Percentiles rank a stretch among this genome's conserved stretches.
Conservation (phyloP, 1,139 yeast genomes). For the Suhomyces panamericanus region DNA sequence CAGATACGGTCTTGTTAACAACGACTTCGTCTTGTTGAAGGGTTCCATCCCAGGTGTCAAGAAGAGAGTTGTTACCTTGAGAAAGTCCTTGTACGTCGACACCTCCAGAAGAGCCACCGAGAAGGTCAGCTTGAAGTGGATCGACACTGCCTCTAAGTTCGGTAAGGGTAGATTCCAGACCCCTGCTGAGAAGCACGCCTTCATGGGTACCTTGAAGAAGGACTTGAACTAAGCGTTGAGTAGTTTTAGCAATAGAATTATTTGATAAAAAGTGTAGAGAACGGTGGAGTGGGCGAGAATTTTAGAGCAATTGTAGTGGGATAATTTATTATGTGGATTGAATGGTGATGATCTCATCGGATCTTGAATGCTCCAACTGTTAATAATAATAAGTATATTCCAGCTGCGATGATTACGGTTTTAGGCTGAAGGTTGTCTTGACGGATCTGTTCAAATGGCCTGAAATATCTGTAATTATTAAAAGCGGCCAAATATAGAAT, state of each 20-base stretch:
- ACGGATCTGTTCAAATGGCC: no score
- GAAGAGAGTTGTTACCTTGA: slow-evolving; percentile 98
- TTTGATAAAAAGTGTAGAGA: slow-evolving; percentile 1
- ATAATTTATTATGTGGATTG: no score
- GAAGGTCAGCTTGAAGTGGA: slow-evolving; percentile 97
- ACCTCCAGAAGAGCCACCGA: slow-evolving; percentile 97
- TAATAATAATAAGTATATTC: no score
- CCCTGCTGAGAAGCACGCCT: slow-evolving; percentile 99
- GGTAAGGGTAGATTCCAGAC: slow-evolving; percentile 99
- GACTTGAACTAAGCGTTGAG: slow-evolving; percentile 44
- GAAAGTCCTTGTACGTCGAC: slow-evolving; percentile 98
- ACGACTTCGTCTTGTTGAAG: slow-evolving; percentile 96
- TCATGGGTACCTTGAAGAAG: slow-evolving; percentile 99
- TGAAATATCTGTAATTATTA: no score
- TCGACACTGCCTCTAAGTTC: slow-evolving; percentile 99
- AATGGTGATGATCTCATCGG: no score
- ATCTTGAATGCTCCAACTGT: no score
- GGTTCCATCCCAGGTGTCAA: slow-evolving; percentile 99
- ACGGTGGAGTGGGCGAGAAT: neutral
- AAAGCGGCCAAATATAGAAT: no score
- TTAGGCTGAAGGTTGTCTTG: no score
- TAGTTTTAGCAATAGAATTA: slow-evolving; percentile 10
- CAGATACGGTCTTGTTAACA: slow-evolving; percentile 96
- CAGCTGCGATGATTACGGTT: no score
- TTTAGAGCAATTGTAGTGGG: no score